Evolutionary conservation across 306 rosid species (phyloP), one percentile per base, ranked within the genome.

Genomic region (Hippophae gyantsensis): DNA sequence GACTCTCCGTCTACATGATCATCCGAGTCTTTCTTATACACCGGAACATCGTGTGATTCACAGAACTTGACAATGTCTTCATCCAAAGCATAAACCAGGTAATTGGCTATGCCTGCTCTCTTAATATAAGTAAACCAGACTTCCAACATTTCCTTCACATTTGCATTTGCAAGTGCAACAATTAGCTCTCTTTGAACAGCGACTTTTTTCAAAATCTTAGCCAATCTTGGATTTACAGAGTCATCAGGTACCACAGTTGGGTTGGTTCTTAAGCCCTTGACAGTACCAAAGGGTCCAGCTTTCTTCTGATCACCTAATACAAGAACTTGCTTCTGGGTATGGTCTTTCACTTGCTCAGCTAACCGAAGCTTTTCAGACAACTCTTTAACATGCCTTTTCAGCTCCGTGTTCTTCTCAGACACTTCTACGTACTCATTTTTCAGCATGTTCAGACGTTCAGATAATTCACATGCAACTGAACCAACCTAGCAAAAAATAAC

Each of bases 161-260:
- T 90, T 42, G 86, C 51, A 63, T 90, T 90, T 42, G 98, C 98
- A 47, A 87, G 87, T 38, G 89, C 87, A 61, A 90, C 98, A 68
- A 90, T 79, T 59, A 87, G 62, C 76, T 90, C 98, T 66, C 67
- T 65, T 7, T 72, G 71, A 65, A 87, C 82, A 23, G 96, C 83
- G 43, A 83, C 71, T 74, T 85, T 76, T 79, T 87, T 87, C 57
- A 90, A 73, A 64, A 90, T 71, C 78, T 79, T 79, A n/a, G 81
- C 85, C 73, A 90, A 73, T 64, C 96, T 85, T 13, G 92, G 87
- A 54, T 87, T 90, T 68, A 83, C 96, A 18, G 96, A 87, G 57
- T 81, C 87, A 69, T 90, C 95, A 38, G 95, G 89, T 58, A 78
- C 55, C 54, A 90, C 76, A 43, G 86, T 72, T 23, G 87, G 94